Percentiles rank a stretch among this genome's conserved stretches.
phyloP scores from a whole-genome alignment of 2,329 filamentous ascomycete species.

The Alternaria conjuncta region DNA sequence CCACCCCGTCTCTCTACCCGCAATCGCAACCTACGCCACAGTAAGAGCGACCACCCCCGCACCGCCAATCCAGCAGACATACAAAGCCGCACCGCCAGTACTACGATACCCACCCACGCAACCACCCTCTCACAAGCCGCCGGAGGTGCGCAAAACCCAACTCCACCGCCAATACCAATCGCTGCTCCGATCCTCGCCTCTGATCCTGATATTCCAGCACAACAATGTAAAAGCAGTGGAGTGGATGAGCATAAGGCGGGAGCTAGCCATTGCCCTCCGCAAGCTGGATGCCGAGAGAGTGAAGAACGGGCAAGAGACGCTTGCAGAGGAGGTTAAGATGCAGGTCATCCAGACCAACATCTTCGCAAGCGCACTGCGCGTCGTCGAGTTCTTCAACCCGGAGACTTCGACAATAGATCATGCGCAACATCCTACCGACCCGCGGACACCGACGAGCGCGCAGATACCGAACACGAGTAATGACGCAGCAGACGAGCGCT shows the following conservation, averaged over 20 bases:
- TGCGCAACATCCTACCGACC: slow-evolving; percentile 39
- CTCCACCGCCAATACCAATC: slow-evolving; percentile 87
- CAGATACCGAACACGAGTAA: slow-evolving; percentile 39
- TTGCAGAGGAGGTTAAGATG: slow-evolving; percentile 72
- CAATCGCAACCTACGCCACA: slow-evolving; percentile 57
- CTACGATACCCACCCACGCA: slow-evolving; percentile 68
- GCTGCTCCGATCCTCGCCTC: slow-evolving; percentile 80
- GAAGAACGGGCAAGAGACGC: slow-evolving; percentile 57
- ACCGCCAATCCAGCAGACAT: slow-evolving; percentile 59
- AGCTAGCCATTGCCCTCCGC: slow-evolving; percentile 66
- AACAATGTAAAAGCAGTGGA: slow-evolving; percentile 77
- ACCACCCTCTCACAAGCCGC: slow-evolving; percentile 84
- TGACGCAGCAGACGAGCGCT: slow-evolving; percentile 57
- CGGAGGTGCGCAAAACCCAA: slow-evolving; percentile 89
- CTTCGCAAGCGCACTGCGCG: slow-evolving; percentile 80
- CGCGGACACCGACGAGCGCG: slow-evolving; percentile 42
- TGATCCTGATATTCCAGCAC: slow-evolving; percentile 87
- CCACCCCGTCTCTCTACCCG: slow-evolving; percentile 37
- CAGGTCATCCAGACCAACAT: slow-evolving; percentile 90
- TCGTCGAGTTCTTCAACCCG: slow-evolving; percentile 78
- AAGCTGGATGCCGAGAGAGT: slow-evolving; percentile 74
- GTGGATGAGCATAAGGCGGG: slow-evolving; percentile 74
- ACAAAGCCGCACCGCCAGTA: slow-evolving; percentile 53
- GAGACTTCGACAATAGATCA: slow-evolving; percentile 24
- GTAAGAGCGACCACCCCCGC: slow-evolving; percentile 60